Evolutionary conservation across 1,284 basidiomycete species (phyloP).

Genomic region (Cystobasidium pallidum): DNA sequence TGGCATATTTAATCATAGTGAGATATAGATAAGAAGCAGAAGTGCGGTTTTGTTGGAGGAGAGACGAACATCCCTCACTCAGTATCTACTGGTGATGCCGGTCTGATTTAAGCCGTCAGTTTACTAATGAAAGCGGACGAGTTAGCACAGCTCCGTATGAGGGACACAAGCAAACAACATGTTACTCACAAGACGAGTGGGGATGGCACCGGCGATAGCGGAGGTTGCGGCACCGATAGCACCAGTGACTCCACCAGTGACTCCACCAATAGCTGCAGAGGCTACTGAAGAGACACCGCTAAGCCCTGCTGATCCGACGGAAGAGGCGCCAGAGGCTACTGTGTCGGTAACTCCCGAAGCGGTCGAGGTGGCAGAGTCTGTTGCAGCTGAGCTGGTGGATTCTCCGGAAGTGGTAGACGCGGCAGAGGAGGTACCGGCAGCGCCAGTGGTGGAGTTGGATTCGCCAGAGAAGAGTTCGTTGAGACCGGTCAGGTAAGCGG

Average conservation of each 20-base stretch:
- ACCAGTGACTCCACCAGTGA: slow-evolving; percentile 43
- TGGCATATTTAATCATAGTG: too few species aligned
- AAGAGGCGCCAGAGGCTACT: slow-evolving; percentile 14
- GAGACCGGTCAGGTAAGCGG: slow-evolving; percentile 39
- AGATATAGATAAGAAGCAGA: too few species aligned
- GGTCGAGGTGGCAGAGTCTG: slow-evolving; percentile 17
- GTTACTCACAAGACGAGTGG: slow-evolving; percentile 15
- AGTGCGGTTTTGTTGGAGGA: neutral
- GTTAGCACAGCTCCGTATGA: too few species aligned
- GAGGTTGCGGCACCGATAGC: slow-evolving; percentile 47
- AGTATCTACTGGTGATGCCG: too few species aligned
- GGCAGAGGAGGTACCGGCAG: slow-evolving; percentile 46
- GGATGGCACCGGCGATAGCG: slow-evolving; percentile 59
- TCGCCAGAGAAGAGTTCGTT: slow-evolving; percentile 20
- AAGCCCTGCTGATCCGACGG: slow-evolving; percentile 12
- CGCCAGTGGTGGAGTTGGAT: slow-evolving; percentile 41
- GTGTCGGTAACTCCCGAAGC: slow-evolving; percentile 21
- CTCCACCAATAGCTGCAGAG: slow-evolving; percentile 42
- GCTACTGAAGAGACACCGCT: slow-evolving; percentile 13
- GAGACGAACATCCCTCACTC: neutral
- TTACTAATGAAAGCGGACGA: neutral
- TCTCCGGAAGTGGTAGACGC: slow-evolving; percentile 42
- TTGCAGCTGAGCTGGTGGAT: slow-evolving; percentile 29
- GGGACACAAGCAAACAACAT: neutral
- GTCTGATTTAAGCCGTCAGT: neutral